phyloP scores from a whole-genome alignment of 352 stramenopile genomes.

The Phytophthora quininea region DNA sequence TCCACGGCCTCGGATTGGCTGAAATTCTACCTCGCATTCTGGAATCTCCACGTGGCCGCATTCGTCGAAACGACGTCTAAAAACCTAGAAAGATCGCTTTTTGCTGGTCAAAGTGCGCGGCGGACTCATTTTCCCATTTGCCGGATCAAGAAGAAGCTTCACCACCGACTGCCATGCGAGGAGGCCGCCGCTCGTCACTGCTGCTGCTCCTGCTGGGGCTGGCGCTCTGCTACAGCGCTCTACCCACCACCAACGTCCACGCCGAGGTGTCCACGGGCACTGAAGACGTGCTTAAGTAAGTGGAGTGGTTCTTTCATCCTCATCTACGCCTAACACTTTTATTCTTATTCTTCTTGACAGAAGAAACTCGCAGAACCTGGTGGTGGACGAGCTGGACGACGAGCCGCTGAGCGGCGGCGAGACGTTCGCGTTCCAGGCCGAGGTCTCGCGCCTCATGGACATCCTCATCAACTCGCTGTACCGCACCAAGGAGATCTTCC shows the following conservation, averaged over 20 bases:
- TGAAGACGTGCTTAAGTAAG: constrained; percentile 51
- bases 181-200: constrained; percentile 26
- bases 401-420: constrained; percentile 62
- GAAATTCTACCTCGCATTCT: background rate
- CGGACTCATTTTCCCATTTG: constrained; percentile 30
- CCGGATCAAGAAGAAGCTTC: constrained; percentile 3
- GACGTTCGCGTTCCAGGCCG: constrained; percentile 94
- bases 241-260: constrained; percentile 23
- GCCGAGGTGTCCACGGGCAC: constrained; percentile 45
- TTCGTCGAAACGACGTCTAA: background rate
- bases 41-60: too few relatives aligned
- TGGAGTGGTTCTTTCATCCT: constrained; percentile 4
- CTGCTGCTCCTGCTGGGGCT: constrained; percentile 47
- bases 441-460: constrained; percentile 99
- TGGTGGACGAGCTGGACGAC: constrained; percentile 55
- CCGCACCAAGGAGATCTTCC: constrained; percentile 99
- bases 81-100: constrained; percentile 6
- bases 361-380: constrained; percentile 40
- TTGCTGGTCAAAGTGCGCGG: background rate
- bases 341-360: constrained; percentile 15
- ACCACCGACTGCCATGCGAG: constrained; percentile 14
- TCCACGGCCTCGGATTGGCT: background rate
- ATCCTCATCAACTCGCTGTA: constrained; percentile 99
- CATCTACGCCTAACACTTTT: constrained; percentile 16
- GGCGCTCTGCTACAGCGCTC: constrained; percentile 40